Percentiles rank a stretch among this genome's conserved stretches.
phyloP scores from a whole-genome alignment of 1,139 yeast genomes.

The Yamadazyma songkhlaensis region DNA sequence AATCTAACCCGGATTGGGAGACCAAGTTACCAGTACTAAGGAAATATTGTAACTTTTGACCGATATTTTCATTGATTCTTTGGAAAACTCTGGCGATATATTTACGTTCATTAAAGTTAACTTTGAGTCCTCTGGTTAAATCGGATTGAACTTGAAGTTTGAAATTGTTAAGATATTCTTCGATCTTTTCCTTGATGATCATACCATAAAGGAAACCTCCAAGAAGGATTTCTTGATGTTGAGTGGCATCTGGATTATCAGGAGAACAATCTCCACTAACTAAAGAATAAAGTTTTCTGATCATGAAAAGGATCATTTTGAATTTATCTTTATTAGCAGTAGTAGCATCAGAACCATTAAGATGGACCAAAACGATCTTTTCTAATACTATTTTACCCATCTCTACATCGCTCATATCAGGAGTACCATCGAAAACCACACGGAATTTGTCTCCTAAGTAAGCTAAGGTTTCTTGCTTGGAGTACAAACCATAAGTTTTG shows the following conservation, averaged over 20 bases:
- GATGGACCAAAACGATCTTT: slow-evolving; percentile 87
- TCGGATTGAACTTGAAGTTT: slow-evolving; percentile 76
- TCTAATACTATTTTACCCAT: slow-evolving; percentile 84
- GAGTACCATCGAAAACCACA: slow-evolving; percentile 85
- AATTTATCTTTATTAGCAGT: slow-evolving; percentile 66
- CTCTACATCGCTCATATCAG: slow-evolving; percentile 83
- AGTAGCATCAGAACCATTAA: slow-evolving; percentile 36
- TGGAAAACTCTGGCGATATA: slow-evolving; percentile 78
- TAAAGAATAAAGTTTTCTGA: slow-evolving; percentile 87
- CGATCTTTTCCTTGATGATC: slow-evolving; percentile 94
- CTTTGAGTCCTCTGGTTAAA: slow-evolving; percentile 75
- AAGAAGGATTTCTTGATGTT: slow-evolving; percentile 92
- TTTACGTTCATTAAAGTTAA: slow-evolving; percentile 78
- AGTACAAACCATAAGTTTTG: slow-evolving; percentile 71
- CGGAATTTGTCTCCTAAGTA: slow-evolving; percentile 95
- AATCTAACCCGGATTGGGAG: slow-evolving; percentile 81
- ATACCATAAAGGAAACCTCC: slow-evolving; percentile 97
- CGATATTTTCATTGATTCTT: slow-evolving; percentile 89
- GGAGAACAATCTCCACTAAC: slow-evolving; percentile 97
- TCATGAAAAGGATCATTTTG: slow-evolving; percentile 85
- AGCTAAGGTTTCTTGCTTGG: slow-evolving; percentile 85
- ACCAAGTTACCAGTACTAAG: slow-evolving; percentile 96
- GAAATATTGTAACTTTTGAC: slow-evolving; percentile 91
- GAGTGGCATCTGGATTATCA: slow-evolving; percentile 99
- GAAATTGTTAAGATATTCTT: slow-evolving; percentile 79